Evolutionary conservation across 768 basidiomycete genomes (phyloP).

Genomic region (Collybiopsis confluens): DNA sequence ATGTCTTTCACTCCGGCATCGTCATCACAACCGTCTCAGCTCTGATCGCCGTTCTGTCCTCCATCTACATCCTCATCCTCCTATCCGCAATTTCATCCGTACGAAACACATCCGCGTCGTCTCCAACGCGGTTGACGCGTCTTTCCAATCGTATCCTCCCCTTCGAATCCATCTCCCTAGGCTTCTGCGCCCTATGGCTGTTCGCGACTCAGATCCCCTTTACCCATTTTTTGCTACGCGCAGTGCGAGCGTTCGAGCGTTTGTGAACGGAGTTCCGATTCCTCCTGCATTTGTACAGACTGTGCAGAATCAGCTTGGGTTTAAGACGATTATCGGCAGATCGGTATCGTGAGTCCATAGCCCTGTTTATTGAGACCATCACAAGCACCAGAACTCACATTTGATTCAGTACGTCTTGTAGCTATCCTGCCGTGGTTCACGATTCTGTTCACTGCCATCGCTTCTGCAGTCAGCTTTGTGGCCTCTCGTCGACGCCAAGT

Average conservation of each 20-base stretch:
- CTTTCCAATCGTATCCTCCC: slow-evolving; percentile 20
- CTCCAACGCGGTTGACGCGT: background rate
- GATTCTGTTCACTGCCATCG: slow-evolving; percentile 26
- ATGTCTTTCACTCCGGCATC: slow-evolving; percentile 33
- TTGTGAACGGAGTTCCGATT: slow-evolving; percentile 25
- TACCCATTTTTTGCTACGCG: slow-evolving; percentile 38
- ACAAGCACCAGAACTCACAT: no score
- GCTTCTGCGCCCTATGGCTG: slow-evolving; percentile 39
- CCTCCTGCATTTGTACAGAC: slow-evolving; percentile 27
- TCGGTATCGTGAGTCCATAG: slow-evolving; percentile 32
- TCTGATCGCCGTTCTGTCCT: slow-evolving; percentile 26
- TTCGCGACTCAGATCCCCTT: slow-evolving; percentile 41
- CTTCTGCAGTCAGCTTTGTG: slow-evolving; percentile 25
- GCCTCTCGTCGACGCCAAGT: slow-evolving; percentile 15
- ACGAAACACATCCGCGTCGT: background rate
- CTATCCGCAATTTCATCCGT: slow-evolving; percentile 9
- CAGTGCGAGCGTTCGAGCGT: slow-evolving; percentile 34
- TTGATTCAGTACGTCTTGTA: slow-evolving; percentile 25
- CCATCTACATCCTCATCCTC: slow-evolving; percentile 21
- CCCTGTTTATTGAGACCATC: no score
- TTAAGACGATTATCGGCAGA: slow-evolving; percentile 31
- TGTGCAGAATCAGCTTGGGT: slow-evolving; percentile 25
- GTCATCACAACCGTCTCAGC: slow-evolving; percentile 31
- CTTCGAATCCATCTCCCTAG: slow-evolving; percentile 29
- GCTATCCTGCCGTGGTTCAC: slow-evolving; percentile 38